These are phyloP conservation scores for Kentomonas sorsogonicus DNA, from an alignment of 208 protist species.

Conservation along the genomic window DNA sequence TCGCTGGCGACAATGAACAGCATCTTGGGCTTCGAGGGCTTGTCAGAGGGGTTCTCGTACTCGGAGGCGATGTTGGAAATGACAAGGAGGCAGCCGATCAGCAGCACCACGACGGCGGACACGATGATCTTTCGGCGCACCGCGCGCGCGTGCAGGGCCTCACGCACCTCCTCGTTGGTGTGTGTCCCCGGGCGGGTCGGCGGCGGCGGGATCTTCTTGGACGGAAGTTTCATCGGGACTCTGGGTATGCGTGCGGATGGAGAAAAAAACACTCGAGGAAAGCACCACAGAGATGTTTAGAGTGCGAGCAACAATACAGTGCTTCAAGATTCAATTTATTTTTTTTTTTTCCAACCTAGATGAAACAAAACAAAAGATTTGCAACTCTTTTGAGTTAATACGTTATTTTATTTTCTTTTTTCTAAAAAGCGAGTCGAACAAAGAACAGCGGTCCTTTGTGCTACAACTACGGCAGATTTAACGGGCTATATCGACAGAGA, in stretches of 20 bases:
- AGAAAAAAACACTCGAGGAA: too few species aligned
- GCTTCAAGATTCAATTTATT: constrained; percentile 4
- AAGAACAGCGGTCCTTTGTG: too few species aligned
- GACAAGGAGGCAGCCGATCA: constrained; percentile 49
- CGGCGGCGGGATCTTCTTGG: constrained; percentile 31
- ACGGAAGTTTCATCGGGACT: constrained; percentile 18
- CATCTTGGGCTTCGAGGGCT: constrained; percentile 22
- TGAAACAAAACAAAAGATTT: neutral
- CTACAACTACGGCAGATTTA: neutral
- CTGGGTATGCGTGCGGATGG: neutral
- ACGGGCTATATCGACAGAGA: neutral
- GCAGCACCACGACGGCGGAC: constrained; percentile 56
- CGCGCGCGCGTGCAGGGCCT: constrained; percentile 55
- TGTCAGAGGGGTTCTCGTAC: constrained; percentile 19
- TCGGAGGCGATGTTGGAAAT: constrained; percentile 47
- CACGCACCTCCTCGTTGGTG: constrained; percentile 66
- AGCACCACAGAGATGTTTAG: too few species aligned
- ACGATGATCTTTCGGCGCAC: constrained; percentile 53
- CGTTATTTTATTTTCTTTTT: too few species aligned
- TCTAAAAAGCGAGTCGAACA: too few species aligned
- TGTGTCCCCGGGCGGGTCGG: constrained; percentile 51
- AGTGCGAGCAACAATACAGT: too few species aligned
- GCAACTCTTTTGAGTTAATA: too few species aligned
- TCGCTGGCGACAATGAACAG: constrained; percentile 48
- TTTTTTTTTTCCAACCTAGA: neutral